Evolutionary conservation across 768 basidiomycete genomes (phyloP), one percentile per base, ranked within the genome.

Genomic region (Boletales sp.): DNA sequence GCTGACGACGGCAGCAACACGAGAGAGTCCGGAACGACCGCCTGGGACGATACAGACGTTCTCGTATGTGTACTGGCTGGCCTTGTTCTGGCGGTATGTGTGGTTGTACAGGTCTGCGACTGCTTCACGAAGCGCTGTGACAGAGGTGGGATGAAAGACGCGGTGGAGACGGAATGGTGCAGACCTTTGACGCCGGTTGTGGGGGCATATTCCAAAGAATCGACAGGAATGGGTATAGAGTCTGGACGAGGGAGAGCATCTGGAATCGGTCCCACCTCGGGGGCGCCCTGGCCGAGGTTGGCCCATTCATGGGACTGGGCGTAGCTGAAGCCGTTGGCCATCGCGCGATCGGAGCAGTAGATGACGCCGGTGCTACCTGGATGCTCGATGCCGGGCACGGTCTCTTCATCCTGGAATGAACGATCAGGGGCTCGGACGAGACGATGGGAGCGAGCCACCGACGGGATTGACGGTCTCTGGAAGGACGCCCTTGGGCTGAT

Each of bases 21-120:
- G 84, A 28, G 90, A 89, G 54, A 97, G 77, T 11, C 94, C 94
- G 3, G 94, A 77, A 48, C 92, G 84, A 14, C 94, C 94, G 39
- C 94, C 94, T 12, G 94, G 94, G 1, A 96, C 94, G 58, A 97
- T 95, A 61, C 90, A 93, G 12, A 91, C 86, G 61, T 97, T 97
- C 70, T 94, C 92, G 57, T 76, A 87, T 1, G 91, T 94, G 66
- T 96, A 97, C 57, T 94, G 78, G 57, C 87, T 91, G 8, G 67
- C 51, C 70, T 88, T 94, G 41, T 82, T 89, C 57, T 87, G 69
- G 32, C 94, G 82, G 66, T 95, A 95, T 2, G 86, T 88, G 44
- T 79, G 72, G 64, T 97, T 97, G 74, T 97, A 97, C 44, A 94
- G 67, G 53, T 87, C 72, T 11, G 94, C 94, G 30, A 97, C 94